These are phyloP conservation scores for Athelia psychrophila DNA, from an alignment of 1,284 basidiomycete species.

Conservation along the genomic window DNA sequence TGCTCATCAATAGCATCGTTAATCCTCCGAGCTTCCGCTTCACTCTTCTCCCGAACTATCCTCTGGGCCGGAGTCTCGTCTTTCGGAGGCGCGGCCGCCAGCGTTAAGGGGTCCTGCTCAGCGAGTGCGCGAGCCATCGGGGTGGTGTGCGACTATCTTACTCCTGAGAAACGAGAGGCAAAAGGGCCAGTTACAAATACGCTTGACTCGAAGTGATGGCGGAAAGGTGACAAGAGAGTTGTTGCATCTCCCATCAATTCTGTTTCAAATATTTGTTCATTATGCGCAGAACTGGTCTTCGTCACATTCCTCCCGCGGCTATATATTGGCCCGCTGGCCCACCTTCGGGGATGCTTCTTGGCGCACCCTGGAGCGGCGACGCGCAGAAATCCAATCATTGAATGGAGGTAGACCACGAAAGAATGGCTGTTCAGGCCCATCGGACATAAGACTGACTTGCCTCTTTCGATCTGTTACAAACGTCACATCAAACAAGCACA, in stretches of 20 bases:
- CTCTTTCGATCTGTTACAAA: too few species aligned
- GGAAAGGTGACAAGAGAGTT: neutral
- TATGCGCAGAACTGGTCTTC: too few species aligned
- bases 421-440: too few species aligned
- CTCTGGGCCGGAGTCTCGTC: constrained; percentile 54
- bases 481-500: too few species aligned
- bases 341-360: too few species aligned
- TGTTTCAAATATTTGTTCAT: neutral
- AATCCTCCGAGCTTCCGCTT: constrained; percentile 54
- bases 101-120: constrained; percentile 54
- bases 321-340: too few species aligned
- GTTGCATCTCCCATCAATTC: too few species aligned
- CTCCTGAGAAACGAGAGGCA: neutral
- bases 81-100: constrained; percentile 53
- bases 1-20: constrained; percentile 71
- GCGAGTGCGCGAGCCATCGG: constrained; percentile 19
- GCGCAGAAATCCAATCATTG: too few species aligned
- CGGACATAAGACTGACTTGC: too few species aligned
- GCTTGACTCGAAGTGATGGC: neutral
- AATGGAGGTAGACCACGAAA: too few species aligned
- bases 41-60: constrained; percentile 47
- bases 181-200: neutral
- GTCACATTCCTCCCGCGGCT: too few species aligned
- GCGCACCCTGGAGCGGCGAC: too few species aligned
- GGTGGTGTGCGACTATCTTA: neutral